Evolutionary conservation across 768 basidiomycete genomes (phyloP).

Genomic region (Suillus placidus): DNA sequence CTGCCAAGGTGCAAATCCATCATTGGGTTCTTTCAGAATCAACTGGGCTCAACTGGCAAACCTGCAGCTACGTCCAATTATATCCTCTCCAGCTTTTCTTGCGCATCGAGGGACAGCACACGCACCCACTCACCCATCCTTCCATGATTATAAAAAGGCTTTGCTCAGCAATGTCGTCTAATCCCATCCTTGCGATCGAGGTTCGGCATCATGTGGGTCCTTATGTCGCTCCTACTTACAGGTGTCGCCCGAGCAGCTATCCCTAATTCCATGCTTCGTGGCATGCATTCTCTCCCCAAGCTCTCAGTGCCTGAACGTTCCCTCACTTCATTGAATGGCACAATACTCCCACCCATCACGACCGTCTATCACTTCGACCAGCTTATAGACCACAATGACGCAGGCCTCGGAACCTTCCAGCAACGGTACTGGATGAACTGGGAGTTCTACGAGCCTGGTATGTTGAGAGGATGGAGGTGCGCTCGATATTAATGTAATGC

Average conservation of each 20-base stretch:
- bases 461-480: not conserved
- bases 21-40: not conserved
- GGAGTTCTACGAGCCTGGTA: conserved; percentile 63
- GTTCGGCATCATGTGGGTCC: not conserved
- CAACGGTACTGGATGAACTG: conserved; percentile 75
- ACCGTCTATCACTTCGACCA: conserved; percentile 36
- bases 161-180: not conserved
- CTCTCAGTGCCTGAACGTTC: conserved; percentile 16
- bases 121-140: not conserved
- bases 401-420: conserved; percentile 72
- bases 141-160: not conserved
- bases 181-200: not conserved
- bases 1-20: not conserved
- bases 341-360: conserved; percentile 26
- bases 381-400: conserved; percentile 49
- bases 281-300: conserved; percentile 17
- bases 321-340: conserved; percentile 25
- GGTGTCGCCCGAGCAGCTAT: conserved; percentile 21
- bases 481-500: not conserved
- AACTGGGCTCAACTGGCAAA: not conserved
- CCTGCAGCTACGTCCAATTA: not conserved
- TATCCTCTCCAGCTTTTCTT: not conserved
- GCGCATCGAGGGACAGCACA: not conserved
- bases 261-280: conserved; percentile 24
- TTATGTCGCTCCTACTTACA: conserved; percentile 11